Conservation (phyloP, 768 basidiomycete species). For the Russula emetica region DNA sequence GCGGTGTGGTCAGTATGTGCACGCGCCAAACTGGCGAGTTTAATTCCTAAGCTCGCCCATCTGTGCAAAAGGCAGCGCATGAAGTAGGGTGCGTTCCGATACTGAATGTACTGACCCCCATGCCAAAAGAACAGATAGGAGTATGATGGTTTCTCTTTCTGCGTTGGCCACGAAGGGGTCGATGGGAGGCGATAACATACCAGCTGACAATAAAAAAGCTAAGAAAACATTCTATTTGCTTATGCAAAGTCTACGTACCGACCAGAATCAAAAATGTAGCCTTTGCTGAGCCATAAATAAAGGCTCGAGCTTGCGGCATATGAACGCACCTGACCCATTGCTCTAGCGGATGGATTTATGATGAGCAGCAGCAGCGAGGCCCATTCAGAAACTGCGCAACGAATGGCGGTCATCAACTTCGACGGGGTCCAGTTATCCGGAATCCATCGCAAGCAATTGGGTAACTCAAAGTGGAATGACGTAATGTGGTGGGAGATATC, state of each 20-base stretch:
- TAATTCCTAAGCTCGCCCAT: constrained; percentile 64
- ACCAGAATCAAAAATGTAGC: constrained; percentile 63
- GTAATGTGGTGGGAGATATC: background rate
- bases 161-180: constrained; percentile 66
- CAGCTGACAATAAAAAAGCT: constrained; percentile 37
- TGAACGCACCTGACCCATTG: constrained; percentile 55
- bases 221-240: background rate
- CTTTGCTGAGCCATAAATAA: constrained; percentile 38
- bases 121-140: constrained; percentile 44
- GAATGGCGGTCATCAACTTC: constrained; percentile 58
- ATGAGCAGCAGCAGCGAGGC: constrained; percentile 54
- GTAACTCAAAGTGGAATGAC: constrained; percentile 27
- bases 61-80: constrained; percentile 34
- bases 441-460: constrained; percentile 49
- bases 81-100: background rate
- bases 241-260: constrained; percentile 36
- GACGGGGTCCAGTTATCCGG: constrained; percentile 52
- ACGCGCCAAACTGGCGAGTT: constrained; percentile 56
- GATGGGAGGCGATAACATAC: constrained; percentile 60
- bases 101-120: constrained; percentile 51
- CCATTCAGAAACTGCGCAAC: constrained; percentile 62
- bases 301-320: background rate
- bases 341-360: constrained; percentile 44
- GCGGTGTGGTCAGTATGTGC: constrained; percentile 40
- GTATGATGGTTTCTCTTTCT: constrained; percentile 57